Evolutionary conservation across 345 rosid species (phyloP).

Genomic region (Syzygium aromaticum): DNA sequence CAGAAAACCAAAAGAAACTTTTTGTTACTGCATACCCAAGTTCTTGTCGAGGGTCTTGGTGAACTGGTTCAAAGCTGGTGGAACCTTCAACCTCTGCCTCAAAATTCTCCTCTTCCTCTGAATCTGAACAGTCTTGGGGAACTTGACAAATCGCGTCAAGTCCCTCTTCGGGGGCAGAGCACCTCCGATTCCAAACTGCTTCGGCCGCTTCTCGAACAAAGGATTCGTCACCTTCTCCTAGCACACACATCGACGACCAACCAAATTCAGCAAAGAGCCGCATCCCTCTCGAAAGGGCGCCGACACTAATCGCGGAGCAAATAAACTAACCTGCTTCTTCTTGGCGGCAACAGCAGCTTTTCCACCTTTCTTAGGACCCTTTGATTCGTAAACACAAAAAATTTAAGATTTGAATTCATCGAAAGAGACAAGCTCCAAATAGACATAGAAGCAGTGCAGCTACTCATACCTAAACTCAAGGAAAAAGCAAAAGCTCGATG

Average conservation of each 20-base stretch:
- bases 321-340: conserved; percentile 36
- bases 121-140: conserved; percentile 61
- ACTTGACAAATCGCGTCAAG: conserved; percentile 59
- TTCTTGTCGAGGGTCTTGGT: conserved; percentile 92
- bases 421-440: not conserved
- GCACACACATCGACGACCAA: not conserved
- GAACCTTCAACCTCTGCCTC: conserved; percentile 81
- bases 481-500: not conserved
- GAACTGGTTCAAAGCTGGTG: conserved; percentile 80
- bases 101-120: conserved; percentile 81
- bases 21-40: conserved; percentile 29
- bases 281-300: not conserved
- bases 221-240: conserved; percentile 70
- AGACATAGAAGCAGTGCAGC: not conserved
- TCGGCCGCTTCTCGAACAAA: conserved; percentile 70
- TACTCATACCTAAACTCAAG: not conserved
- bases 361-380: conserved; percentile 51
- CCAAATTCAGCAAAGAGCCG: not conserved
- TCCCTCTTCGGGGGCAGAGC: conserved; percentile 88
- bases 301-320: not conserved
- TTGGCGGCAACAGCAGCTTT: conserved; percentile 26
- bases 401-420: not conserved
- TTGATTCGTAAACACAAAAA: not conserved
- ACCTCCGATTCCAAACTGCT: conserved; percentile 86
- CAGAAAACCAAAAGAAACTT: not conserved